Percentiles rank a stretch among this genome's conserved stretches.
Evolutionary conservation across 441 rosid species (phyloP).

Genomic region (Gossypium gossypioides): DNA sequence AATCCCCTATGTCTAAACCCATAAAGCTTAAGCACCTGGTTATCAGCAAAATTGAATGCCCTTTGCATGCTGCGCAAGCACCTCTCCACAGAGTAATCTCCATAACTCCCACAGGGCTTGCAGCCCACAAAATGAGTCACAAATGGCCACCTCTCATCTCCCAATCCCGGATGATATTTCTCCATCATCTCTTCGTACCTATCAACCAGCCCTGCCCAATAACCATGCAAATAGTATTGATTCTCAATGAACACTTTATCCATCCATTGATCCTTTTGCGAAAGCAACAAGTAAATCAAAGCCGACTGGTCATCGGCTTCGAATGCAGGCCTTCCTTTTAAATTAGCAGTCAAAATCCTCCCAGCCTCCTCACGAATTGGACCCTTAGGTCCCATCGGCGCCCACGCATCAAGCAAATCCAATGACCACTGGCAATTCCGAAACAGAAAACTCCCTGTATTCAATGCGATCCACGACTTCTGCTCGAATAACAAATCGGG

Average conservation of each 20-base stretch:
- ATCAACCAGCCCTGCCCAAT: conserved; percentile 93
- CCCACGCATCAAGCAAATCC: conserved; percentile 93
- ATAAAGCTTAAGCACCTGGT: conserved; percentile 81
- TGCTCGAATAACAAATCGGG: conserved; percentile 75
- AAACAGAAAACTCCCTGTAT: conserved; percentile 81
- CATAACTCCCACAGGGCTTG: conserved; percentile 96
- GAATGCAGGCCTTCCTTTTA: conserved; percentile 85
- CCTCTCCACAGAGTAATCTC: conserved; percentile 84
- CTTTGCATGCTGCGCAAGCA: conserved; percentile 91
- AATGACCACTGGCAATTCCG: conserved; percentile 91
- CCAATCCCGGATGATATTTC: conserved; percentile 89
- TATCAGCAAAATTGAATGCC: conserved; percentile 92
- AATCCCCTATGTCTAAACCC: conserved; percentile 84
- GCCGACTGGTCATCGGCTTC: conserved; percentile 99
- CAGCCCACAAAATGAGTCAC: conserved; percentile 97
- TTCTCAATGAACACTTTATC: conserved; percentile 84
- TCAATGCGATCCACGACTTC: conserved; percentile 92
- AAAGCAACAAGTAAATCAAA: conserved; percentile 66
- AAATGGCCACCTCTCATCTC: conserved; percentile 97
- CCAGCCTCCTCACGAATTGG: conserved; percentile 79
- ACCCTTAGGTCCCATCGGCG: conserved; percentile 96
- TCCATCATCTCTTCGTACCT: conserved; percentile 90
- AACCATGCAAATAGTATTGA: conserved; percentile 90
- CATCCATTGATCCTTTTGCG: conserved; percentile 81
- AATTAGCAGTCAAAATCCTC: conserved; percentile 66